Evolutionary conservation across 2,329 filamentous ascomycete species (phyloP).

Genomic region (Raffaelea albimanens): DNA sequence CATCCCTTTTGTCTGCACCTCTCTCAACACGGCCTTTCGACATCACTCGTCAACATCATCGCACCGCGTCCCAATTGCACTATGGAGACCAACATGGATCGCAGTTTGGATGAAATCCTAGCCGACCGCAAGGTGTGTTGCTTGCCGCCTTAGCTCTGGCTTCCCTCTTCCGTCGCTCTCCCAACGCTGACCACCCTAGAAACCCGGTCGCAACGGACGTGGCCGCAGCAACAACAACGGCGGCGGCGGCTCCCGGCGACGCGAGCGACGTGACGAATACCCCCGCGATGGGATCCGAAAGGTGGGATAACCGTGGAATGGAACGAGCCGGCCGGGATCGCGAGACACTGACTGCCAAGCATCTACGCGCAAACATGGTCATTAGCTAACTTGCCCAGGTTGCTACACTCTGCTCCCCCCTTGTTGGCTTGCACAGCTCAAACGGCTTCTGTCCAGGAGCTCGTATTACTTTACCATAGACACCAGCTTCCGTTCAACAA

Average conservation of each 20-base stretch:
- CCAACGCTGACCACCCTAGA: no score
- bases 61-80: background rate
- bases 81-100: constrained; percentile 30
- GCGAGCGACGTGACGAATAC: constrained; percentile 32
- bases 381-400: constrained; percentile 8
- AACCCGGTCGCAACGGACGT: constrained; percentile 26
- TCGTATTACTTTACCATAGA: no score
- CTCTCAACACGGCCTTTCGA: background rate
- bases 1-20: background rate
- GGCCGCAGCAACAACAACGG: constrained; percentile 15
- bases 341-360: no score
- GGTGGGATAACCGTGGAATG: constrained; percentile 43
- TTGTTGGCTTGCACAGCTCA: no score
- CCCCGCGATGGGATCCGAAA: constrained; percentile 86
- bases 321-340: no score
- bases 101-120: constrained; percentile 48
- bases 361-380: no score
- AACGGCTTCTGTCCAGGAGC: no score
- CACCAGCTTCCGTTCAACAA: no score
- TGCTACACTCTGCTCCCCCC: constrained; percentile 7
- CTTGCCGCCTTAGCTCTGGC: background rate
- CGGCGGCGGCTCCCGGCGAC: constrained; percentile 19
- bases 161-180: no score
- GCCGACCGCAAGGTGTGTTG: constrained; percentile 30
- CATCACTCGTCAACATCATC: background rate